These are phyloP conservation scores for Phytophthora niederhauseri DNA, from an alignment of 352 stramenopile genomes.

Conservation along the genomic window DNA sequence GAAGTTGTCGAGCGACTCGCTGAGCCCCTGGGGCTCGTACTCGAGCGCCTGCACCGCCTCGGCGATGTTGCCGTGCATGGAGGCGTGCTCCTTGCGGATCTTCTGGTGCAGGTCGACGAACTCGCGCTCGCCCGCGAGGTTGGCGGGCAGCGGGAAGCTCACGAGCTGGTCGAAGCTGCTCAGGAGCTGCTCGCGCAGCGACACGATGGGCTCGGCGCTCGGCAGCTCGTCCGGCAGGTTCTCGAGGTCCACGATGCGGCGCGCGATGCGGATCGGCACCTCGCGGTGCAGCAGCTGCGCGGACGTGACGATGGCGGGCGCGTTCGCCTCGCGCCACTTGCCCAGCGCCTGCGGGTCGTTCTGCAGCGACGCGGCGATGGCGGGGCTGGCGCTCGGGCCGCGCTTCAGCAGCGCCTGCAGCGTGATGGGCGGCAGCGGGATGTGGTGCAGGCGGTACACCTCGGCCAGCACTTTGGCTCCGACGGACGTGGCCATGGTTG, in stretches of 20 bases:
- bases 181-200: constrained; percentile 65
- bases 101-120: constrained; percentile 68
- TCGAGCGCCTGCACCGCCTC: constrained; percentile 62
- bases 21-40: constrained; percentile 61
- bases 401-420: constrained; percentile 77
- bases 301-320: constrained; percentile 75
- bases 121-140: constrained; percentile 56
- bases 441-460: constrained; percentile 85
- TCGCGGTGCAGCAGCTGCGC: constrained; percentile 80
- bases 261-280: constrained; percentile 79
- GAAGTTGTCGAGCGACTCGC: constrained; percentile 75
- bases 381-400: constrained; percentile 53
- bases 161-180: constrained; percentile 78
- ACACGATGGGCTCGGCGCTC: constrained; percentile 60
- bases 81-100: constrained; percentile 66
- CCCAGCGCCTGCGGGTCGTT: constrained; percentile 49
- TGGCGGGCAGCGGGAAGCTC: constrained; percentile 59
- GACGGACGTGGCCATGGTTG: constrained; percentile 42
- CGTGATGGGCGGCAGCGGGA: constrained; percentile 81
- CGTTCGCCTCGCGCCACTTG: constrained; percentile 73
- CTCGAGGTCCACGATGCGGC: constrained; percentile 84
- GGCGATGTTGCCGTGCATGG: constrained; percentile 76
- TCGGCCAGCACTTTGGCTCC: constrained; percentile 74
- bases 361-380: constrained; percentile 57
- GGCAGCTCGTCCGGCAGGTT: constrained; percentile 78